Conservation (phyloP, 2,329 filamentous ascomycete species). For the Aaosphaeria pasadenensis region DNA sequence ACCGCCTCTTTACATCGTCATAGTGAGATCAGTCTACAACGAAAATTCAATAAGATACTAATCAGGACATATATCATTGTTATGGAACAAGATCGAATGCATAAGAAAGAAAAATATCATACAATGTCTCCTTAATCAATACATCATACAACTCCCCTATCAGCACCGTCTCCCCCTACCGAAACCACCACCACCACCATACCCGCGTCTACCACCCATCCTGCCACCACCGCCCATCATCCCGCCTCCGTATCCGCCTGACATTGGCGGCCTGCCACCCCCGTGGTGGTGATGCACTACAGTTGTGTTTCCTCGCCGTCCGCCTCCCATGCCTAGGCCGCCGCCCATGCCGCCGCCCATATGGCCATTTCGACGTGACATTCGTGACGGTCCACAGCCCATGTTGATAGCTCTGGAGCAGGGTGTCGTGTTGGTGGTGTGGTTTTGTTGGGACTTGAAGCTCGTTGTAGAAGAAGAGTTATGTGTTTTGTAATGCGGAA, state of each 20-base stretch:
- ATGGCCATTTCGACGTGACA: conserved; percentile 3
- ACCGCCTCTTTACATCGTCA: too few relatives aligned
- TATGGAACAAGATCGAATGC: too few relatives aligned
- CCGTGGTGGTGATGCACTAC: too few relatives aligned
- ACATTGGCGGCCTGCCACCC: not conserved
- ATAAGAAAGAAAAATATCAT: too few relatives aligned
- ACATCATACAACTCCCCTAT: not conserved
- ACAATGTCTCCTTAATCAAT: not conserved
- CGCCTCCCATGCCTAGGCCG: not conserved
- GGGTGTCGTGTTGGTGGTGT: not conserved
- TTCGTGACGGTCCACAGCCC: conserved; percentile 15
- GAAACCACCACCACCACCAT: conserved; percentile 2
- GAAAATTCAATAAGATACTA: too few relatives aligned
- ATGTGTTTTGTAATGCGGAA: too few relatives aligned
- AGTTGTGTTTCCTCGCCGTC: not conserved
- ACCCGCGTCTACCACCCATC: conserved; percentile 1
- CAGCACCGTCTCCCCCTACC: not conserved
- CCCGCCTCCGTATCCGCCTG: conserved; percentile 1
- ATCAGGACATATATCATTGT: too few relatives aligned
- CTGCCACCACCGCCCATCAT: not conserved
- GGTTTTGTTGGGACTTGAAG: not conserved
- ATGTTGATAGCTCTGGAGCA: conserved; percentile 5
- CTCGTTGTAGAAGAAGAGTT: not conserved
- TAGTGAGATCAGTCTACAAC: too few relatives aligned
- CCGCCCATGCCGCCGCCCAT: not conserved